A percentile compares a stretch with the other conserved stretches of the same genome.
Evolutionary conservation across 352 stramenopile genomes (phyloP).

Genomic region (Pythium dissimile): DNA sequence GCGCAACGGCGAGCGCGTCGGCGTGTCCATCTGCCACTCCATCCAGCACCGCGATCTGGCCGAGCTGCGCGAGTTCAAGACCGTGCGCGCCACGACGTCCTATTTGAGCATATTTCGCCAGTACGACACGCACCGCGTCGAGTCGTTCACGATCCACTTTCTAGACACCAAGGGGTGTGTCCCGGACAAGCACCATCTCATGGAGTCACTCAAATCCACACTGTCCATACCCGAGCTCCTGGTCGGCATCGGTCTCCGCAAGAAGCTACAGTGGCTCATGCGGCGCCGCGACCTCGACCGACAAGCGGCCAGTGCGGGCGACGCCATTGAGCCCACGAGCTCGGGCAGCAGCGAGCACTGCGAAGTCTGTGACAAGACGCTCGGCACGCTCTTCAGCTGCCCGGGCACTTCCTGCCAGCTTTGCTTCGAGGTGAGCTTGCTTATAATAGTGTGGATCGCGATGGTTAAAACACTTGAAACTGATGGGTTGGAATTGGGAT

Average conservation of each 20-base stretch:
- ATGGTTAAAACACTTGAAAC: neutral
- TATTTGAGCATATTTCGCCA: slow-evolving; percentile 44
- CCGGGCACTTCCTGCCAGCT: slow-evolving; percentile 11
- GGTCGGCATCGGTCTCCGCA: slow-evolving; percentile 29
- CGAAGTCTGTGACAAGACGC: slow-evolving; percentile 3
- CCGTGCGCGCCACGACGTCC: slow-evolving; percentile 38
- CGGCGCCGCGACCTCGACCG: slow-evolving; percentile 8
- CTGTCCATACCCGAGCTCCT: neutral
- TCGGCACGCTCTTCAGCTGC: slow-evolving; percentile 5
- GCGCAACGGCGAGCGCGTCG: slow-evolving; percentile 39
- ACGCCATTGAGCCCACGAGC: slow-evolving; percentile 4
- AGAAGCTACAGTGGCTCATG: slow-evolving; percentile 48
- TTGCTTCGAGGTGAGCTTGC: slow-evolving; percentile 16
- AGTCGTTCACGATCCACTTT: slow-evolving; percentile 44
- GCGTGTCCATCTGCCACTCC: slow-evolving; percentile 45
- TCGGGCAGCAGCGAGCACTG: slow-evolving; percentile 3
- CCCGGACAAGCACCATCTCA: slow-evolving; percentile 2
- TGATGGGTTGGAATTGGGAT: neutral
- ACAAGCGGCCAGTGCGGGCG: neutral
- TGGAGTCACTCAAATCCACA: slow-evolving; percentile 29
- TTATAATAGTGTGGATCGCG: neutral
- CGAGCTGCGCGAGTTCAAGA: slow-evolving; percentile 26
- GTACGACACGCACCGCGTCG: slow-evolving; percentile 31
- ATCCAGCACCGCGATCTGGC: slow-evolving; percentile 46
- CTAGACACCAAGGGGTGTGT: slow-evolving; percentile 18